Base-by-base conservation (phyloP, 1,284 basidiomycete genomes). In the Hypsizygus ulmarius region DNA sequence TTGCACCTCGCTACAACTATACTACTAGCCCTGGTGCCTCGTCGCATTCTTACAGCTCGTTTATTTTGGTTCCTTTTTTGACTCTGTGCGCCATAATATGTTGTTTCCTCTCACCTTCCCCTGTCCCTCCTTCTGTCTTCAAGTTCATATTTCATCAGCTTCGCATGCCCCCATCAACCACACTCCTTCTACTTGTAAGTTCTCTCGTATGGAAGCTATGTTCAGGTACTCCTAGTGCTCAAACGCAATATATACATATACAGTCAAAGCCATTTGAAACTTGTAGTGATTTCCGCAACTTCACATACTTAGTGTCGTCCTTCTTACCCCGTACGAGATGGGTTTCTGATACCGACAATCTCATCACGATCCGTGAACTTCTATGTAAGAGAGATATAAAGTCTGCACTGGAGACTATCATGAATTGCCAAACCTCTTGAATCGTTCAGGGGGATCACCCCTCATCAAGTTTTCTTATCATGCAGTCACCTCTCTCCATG, bases 151-250 rank as follows among this genome's bases (percentile, higher is more conserved):
- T 49, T 53, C 34, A 42, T 41, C 35, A 19, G 42, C 27, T 44
- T 43, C 51, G 36, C 39, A 34, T 44, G 19, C 47, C 47, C 16
- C 49, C 40, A 50, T 14, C 28, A 18, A 15, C 35, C 39, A 21
- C 51, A 27, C 39, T 43, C 55, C 57, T 43, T 47, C 52, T 55
- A 45, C 56, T 51, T 51, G 45, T 56, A 52, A 29, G n/a, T n/a
- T 48, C 39, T 44, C 38, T 18, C 15, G 10, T 44, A 50, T 50
- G 47, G 43, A 45, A 48, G 39, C 32, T 11, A 39, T 53, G 50
- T 51, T 47, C 36, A 45, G 45, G 21, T 42, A 45, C 39, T 28
- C 30, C 29, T 34, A 32, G 16, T 10, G 30, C 32, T 14, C 7
- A 32, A 7, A 25, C 7, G 21, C 21, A 25, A 25, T 25, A 25